Evolutionary conservation across 192 early-diverging fungal genomes (phyloP).

Genomic region (Backusella australiensis): DNA sequence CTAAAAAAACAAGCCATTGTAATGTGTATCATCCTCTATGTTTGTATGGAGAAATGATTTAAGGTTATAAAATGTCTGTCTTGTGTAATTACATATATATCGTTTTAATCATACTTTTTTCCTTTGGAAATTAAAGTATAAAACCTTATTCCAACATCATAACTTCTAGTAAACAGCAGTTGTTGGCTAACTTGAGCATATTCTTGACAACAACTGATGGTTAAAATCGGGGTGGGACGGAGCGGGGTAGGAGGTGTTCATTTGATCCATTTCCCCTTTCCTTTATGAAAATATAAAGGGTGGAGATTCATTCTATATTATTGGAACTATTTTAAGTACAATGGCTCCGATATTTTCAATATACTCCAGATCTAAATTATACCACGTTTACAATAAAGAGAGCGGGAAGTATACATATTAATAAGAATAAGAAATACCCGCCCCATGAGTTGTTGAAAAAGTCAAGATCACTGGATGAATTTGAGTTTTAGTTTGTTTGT

Average conservation of each 20-base stretch:
- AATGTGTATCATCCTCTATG: background rate
- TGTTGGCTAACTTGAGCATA: background rate
- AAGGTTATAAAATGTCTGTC: background rate
- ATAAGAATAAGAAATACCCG: background rate
- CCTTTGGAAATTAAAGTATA: background rate
- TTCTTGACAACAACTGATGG: background rate
- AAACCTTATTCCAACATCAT: background rate
- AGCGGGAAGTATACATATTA: background rate
- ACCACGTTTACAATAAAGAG: background rate
- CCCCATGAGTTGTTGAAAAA: background rate
- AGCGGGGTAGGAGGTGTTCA: background rate
- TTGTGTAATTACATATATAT: background rate
- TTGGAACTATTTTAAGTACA: background rate
- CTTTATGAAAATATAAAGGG: background rate
- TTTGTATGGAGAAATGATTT: background rate
- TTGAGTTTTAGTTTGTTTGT: background rate
- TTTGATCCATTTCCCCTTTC: background rate
- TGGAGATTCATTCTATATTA: background rate
- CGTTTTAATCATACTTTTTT: background rate
- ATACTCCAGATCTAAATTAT: background rate
- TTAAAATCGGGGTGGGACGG: background rate
- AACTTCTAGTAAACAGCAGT: background rate
- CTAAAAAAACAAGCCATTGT: background rate
- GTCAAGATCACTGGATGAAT: background rate
- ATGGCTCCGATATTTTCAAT: background rate